Base-by-base conservation (phyloP, 1,284 basidiomycete species). In the Moniliella sp. region DNA sequence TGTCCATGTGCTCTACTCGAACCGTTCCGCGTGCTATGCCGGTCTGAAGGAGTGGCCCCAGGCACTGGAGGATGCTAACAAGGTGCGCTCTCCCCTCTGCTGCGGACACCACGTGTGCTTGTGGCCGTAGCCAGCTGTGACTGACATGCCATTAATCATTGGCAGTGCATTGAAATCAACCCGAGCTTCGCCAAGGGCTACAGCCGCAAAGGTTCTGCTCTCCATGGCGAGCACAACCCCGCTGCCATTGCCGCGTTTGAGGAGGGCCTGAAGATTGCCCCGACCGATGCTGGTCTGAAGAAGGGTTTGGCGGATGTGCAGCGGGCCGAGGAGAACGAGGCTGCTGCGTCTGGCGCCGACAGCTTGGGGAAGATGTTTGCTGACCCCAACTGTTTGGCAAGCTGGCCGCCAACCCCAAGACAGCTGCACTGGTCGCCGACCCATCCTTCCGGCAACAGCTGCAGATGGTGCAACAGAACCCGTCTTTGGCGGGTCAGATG, bases 161-260 rank as follows among this genome's bases (percentile, higher is more conserved):
- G n/a, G n/a, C n/a, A n/a, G n/a, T 65, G 63, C 35, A 71, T 91
- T 58, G 70, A 72, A 54, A 65, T 78, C 42, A 79, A 78, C 50
- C 73, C 81, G 3, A 66, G 70, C 3, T 94, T 86, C 75, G 69
- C 76, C 26, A 94, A 94, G 62, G 84, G 84, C 2, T 84, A 78
- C 63, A 76, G 76, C 12, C 73, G 86, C 36, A 88, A 88, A 57
- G 86, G 86, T 33, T 83, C 83, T 21, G 86, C 86, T n/a, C 65
- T 93, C 28, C 86, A 93, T 55, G 86, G 86, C 19, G 67, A 73
- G 23, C 67, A 68, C 59, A 86, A 72, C 56, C 75, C 76, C 37
- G 81, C 86, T 11, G 82, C 83, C 4, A 76, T 91, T 43, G 68
- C 67, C 17, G 72, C 75, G 4, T 84, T 81, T 61, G 70, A 88